These are phyloP conservation scores for Pseudonectria buxi DNA, from an alignment of 2,329 filamentous ascomycete species.

Conservation along the genomic window DNA sequence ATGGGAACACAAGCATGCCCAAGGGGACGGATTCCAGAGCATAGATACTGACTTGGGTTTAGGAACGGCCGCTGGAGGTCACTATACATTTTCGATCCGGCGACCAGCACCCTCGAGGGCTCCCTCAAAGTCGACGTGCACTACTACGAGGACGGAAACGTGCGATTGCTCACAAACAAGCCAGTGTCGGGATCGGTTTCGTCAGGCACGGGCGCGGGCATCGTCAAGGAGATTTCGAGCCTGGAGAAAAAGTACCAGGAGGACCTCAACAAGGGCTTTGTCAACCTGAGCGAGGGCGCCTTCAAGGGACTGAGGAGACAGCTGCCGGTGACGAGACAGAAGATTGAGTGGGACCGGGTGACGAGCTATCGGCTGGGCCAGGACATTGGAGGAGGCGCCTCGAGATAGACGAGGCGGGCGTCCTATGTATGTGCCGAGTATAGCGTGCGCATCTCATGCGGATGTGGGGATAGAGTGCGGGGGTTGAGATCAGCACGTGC, in stretches of 20 bases:
- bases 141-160: conserved; percentile 99
- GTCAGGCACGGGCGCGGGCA: conserved; percentile 56
- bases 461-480: too few relatives aligned
- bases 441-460: too few relatives aligned
- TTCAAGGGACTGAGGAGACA: conserved; percentile 92
- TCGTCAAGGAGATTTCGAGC: conserved; percentile 70
- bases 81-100: conserved; percentile 70
- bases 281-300: conserved; percentile 80
- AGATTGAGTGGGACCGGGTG: conserved; percentile 99
- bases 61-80: conserved; percentile 97
- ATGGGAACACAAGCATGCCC: conserved; percentile 15
- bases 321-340: conserved; percentile 92
- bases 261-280: conserved; percentile 87
- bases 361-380: conserved; percentile 82
- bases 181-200: conserved; percentile 56
- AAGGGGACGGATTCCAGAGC: background rate
- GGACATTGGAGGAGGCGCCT: conserved; percentile 66
- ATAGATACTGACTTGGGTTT: conserved; percentile 11
- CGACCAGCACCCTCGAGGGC: conserved; percentile 63
- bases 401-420: conserved; percentile 19
- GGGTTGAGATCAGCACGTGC: too few relatives aligned
- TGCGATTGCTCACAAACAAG: conserved; percentile 86
- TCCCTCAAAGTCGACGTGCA: conserved; percentile 91
- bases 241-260: conserved; percentile 93
- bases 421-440: too few relatives aligned